A percentile compares a stretch with the other conserved stretches of the same genome.
Conservation (phyloP, 441 rosid genomes). For the Theobroma grandiflorum region DNA sequence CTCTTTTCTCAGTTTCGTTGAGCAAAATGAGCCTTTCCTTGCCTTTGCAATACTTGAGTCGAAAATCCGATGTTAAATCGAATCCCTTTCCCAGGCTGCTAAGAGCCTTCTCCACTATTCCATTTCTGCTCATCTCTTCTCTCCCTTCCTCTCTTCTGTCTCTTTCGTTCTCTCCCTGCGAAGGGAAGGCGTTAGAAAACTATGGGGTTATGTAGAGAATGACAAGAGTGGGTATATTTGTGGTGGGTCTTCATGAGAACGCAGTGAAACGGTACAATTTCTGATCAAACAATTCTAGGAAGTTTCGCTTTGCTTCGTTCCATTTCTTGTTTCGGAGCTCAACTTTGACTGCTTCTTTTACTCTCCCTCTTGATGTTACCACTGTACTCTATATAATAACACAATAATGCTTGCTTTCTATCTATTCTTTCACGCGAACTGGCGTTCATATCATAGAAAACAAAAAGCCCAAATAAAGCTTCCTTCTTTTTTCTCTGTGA, state of each 20-base stretch:
- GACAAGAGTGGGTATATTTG: not conserved
- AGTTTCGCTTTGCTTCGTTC: conserved; percentile 23
- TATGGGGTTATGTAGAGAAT: not conserved
- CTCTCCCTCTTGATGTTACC: not conserved
- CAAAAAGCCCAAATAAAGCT: no score
- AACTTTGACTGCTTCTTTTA: conserved; percentile 6
- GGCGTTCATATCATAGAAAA: not conserved
- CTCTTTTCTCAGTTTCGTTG: conserved; percentile 54
- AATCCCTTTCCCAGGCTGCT: conserved; percentile 86
- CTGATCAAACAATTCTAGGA: not conserved
- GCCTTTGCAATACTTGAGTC: conserved; percentile 83
- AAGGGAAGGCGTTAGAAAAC: not conserved
- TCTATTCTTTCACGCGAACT: not conserved
- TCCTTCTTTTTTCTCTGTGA: no score
- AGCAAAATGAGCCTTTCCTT: conserved; percentile 64
- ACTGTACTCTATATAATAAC: not conserved
- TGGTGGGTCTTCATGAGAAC: not conserved
- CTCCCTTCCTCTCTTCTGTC: not conserved
- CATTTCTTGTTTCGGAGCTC: not conserved
- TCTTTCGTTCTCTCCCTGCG: not conserved
- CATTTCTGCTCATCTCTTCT: conserved; percentile 35
- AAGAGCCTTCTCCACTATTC: conserved; percentile 57
- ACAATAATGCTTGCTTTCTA: not conserved
- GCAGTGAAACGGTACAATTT: not conserved
- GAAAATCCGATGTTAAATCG: conserved; percentile 81